phyloP scores from a whole-genome alignment of 192 early-diverging fungal genomes.

The Rhizophagus sp. region DNA sequence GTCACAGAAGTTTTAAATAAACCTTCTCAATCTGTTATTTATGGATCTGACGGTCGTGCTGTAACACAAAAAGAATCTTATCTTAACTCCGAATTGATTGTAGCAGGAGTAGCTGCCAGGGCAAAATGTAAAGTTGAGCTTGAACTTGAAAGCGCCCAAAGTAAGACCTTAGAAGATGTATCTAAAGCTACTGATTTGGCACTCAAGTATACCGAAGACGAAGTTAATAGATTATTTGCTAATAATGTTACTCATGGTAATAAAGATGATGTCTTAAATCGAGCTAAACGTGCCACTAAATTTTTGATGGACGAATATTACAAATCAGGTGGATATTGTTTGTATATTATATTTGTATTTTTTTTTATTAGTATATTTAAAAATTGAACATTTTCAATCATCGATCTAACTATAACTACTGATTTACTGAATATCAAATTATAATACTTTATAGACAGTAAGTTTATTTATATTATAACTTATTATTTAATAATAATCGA shows the following conservation, averaged over 20 bases:
- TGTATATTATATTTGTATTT: background rate
- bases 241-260: conserved; percentile 13
- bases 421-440: no score
- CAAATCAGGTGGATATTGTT: background rate
- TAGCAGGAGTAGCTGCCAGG: background rate
- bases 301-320: conserved; percentile 19
- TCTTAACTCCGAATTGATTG: conserved; percentile 20
- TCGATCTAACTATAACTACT: no score
- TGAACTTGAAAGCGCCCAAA: background rate
- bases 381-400: no score
- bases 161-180: background rate
- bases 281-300: background rate
- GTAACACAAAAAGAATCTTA: background rate
- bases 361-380: no score
- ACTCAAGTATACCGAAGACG: background rate
- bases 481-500: no score
- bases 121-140: background rate
- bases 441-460: no score
- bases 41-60: background rate
- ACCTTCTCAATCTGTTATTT: background rate
- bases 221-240: conserved; percentile 18
- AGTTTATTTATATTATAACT: no score
- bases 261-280: conserved; percentile 12
- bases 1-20: background rate
- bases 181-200: background rate